phyloP scores from a whole-genome alignment of 2,329 filamentous ascomycete genomes.

The Sarocladium strictum region DNA sequence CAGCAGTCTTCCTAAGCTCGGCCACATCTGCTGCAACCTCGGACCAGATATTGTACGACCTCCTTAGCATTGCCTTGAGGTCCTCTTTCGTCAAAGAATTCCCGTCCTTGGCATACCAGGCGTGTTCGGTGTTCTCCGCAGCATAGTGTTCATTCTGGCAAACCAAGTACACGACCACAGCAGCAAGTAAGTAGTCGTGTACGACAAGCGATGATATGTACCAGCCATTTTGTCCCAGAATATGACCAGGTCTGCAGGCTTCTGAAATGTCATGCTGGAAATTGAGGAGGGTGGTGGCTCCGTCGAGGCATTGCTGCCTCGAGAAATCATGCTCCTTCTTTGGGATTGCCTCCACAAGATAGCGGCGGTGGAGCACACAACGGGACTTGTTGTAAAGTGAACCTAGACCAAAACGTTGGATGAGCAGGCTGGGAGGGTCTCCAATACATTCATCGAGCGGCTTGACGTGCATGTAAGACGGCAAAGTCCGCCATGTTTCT shows the following conservation, averaged over 20 bases:
- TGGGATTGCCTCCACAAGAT: conserved; percentile 35
- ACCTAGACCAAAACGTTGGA: conserved; percentile 48
- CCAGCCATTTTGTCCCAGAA: conserved; percentile 36
- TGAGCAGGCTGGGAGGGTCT: conserved; percentile 38
- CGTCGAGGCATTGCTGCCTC: conserved; percentile 42
- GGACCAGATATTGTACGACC: conserved; percentile 39
- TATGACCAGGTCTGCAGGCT: conserved; percentile 34
- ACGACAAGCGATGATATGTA: conserved; percentile 37
- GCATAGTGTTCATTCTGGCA: conserved; percentile 36
- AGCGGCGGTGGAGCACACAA: conserved; percentile 50
- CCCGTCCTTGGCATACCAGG: conserved; percentile 28
- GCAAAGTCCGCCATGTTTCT: conserved; percentile 38
- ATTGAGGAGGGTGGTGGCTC: conserved; percentile 39
- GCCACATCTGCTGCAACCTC: conserved; percentile 28
- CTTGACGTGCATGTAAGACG: conserved; percentile 40
- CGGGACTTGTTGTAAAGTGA: conserved; percentile 49
- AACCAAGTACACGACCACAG: conserved; percentile 44
- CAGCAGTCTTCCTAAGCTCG: conserved; percentile 40
- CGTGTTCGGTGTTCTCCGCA: conserved; percentile 25
- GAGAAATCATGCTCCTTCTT: conserved; percentile 41
- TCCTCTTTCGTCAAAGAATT: conserved; percentile 29
- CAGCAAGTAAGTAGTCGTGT: conserved; percentile 45
- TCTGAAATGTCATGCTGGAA: conserved; percentile 41
- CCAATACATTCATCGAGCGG: conserved; percentile 43
- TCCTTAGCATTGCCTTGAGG: conserved; percentile 33